These are phyloP conservation scores for Elsinoe necatrix DNA, from an alignment of 2,329 filamentous ascomycete species.

Conservation along the genomic window DNA sequence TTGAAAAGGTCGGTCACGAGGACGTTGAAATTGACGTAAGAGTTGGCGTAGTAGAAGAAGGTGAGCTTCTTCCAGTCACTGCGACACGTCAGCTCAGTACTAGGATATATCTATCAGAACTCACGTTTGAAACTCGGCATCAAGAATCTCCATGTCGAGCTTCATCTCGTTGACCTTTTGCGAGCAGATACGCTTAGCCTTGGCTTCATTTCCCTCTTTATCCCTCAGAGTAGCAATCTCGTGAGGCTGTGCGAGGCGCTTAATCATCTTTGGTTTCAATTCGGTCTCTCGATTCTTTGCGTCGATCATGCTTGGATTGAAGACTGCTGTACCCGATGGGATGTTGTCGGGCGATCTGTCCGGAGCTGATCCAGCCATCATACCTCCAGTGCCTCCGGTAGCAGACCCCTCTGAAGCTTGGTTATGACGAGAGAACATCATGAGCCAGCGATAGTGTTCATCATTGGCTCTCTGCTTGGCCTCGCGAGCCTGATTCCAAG, in stretches of 20 bases:
- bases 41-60: constrained; percentile 97
- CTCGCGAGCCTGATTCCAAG: constrained; percentile 79
- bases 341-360: constrained; percentile 5
- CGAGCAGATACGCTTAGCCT: constrained; percentile 92
- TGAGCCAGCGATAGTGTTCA: constrained; percentile 95
- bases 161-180: constrained; percentile 93
- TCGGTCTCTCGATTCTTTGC: constrained; percentile 38
- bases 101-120: constrained; percentile 32
- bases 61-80: constrained; percentile 99
- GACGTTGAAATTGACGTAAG: constrained; percentile 98
- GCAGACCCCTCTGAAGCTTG: constrained; percentile 22
- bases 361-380: constrained; percentile 53
- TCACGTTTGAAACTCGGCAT: constrained; percentile 97
- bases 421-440: constrained; percentile 71
- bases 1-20: constrained; percentile 97
- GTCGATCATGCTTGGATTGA: constrained; percentile 16
- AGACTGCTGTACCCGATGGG: background rate
- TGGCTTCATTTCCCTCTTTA: constrained; percentile 95
- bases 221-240: constrained; percentile 84
- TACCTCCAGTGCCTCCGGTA: constrained; percentile 16
- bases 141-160: constrained; percentile 95
- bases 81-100: constrained; percentile 15
- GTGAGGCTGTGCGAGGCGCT: constrained; percentile 82
- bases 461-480: constrained; percentile 86
- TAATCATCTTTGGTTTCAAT: constrained; percentile 93